phyloP scores from a whole-genome alignment of 2,329 filamentous ascomycete genomes.

The Hymenoscyphus linearis region DNA sequence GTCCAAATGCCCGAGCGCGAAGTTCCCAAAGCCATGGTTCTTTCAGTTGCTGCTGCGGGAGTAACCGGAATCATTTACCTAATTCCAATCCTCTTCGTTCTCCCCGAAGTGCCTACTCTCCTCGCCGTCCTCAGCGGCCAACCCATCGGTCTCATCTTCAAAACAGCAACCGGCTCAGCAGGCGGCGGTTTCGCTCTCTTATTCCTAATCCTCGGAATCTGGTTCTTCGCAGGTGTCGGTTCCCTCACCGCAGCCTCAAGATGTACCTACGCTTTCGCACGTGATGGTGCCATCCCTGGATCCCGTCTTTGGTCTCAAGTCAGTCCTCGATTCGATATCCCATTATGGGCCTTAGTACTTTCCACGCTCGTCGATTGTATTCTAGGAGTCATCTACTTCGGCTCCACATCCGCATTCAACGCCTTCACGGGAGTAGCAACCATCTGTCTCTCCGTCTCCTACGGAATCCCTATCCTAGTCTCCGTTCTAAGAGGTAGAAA shows the following conservation, averaged over 20 bases:
- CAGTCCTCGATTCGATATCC: slow-evolving; percentile 61
- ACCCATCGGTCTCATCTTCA: slow-evolving; percentile 46
- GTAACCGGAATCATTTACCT: slow-evolving; percentile 47
- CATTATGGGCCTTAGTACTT: slow-evolving; percentile 62
- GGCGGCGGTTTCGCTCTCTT: slow-evolving; percentile 43
- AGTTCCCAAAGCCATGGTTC: slow-evolving; percentile 42
- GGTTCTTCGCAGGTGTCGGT: slow-evolving; percentile 48
- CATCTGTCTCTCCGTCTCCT: slow-evolving; percentile 70
- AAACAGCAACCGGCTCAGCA: slow-evolving; percentile 43
- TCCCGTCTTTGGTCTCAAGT: slow-evolving; percentile 62
- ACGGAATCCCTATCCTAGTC: slow-evolving; percentile 70
- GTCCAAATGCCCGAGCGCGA: slow-evolving; percentile 46
- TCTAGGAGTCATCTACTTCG: slow-evolving; percentile 74
- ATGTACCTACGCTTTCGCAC: slow-evolving; percentile 63
- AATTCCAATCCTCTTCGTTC: slow-evolving; percentile 44
- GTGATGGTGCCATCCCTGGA: slow-evolving; percentile 62
- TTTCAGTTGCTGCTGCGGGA: slow-evolving; percentile 44
- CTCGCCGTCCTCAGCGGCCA: slow-evolving; percentile 41
- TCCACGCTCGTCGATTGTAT: slow-evolving; percentile 65
- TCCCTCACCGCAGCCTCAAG: slow-evolving; percentile 49
- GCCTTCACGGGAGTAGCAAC: slow-evolving; percentile 76
- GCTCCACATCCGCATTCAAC: slow-evolving; percentile 71
- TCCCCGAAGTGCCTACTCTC: slow-evolving; percentile 42
- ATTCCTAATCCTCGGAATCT: slow-evolving; percentile 44
- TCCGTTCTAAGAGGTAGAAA: slow-evolving; percentile 61